Base-by-base conservation (phyloP, 305 asterid genomes). In the Fraxinus nigra region DNA sequence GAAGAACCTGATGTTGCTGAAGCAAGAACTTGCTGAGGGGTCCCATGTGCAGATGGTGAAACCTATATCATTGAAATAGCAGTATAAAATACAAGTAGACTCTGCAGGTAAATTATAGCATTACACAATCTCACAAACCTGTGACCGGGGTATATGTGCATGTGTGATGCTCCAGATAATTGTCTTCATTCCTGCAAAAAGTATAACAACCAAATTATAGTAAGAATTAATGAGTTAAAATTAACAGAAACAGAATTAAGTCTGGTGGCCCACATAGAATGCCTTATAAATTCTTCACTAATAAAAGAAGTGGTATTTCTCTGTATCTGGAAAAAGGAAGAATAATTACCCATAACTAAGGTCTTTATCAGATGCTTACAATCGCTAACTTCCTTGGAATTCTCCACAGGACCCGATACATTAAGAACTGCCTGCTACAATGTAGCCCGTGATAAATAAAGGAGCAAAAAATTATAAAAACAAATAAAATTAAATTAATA, bases 131-230 rank as follows among this genome's bases (percentile, higher is more conserved):
- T 78, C 56, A 69, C 82, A 82, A 82, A 94, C 99, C 97, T 97
- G 99, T 72, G 98, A 92, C 80, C 98, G 93, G 63, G 98, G 99
- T 77, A 92, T 81, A 87, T 94, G 98, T 77, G 98, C 95, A 89
- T 97, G 98, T 78, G 98, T 97, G 85, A 97, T 97, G 90, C 99
- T 94, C 99, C 98, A 97, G 82, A 93, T 90, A 69, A 97, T 97
- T 73, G 99, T 97, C 92, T 94, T 97, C 99, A 97, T 97, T 87
- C 99, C 99, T 97, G 90, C 82, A 86, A 85, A 69, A 11, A 76
- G 43, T 46, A 33, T 28, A 85, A 82, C 74, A 77, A 70, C 61
- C 46, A 65, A 79, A 78, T 73, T 38, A 77, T 77, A 80, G 77
- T 56, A 77, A 75, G n/a, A 78, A 20, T 32, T 30, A 81, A 69